These are phyloP conservation scores for Phlebiopsis flavidoalba DNA, from an alignment of 768 basidiomycete genomes.

Conservation along the genomic window DNA sequence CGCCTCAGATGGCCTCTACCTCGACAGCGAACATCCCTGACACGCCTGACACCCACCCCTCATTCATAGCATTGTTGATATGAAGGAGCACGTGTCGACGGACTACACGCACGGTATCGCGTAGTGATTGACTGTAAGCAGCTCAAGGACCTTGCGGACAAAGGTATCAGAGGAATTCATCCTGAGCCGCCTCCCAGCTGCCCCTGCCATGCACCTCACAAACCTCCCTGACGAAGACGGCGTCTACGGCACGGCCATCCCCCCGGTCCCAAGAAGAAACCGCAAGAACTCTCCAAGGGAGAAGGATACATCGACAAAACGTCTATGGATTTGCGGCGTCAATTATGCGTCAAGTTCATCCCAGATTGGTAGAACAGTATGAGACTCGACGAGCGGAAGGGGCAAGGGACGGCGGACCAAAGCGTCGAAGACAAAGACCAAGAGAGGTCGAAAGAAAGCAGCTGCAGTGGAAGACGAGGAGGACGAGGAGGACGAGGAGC, in stretches of 20 bases:
- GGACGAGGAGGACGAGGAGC: background rate
- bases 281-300: constrained; percentile 21
- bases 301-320: constrained; percentile 18
- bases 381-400: constrained; percentile 24
- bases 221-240: background rate
- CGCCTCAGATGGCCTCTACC: background rate
- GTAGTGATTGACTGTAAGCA: constrained; percentile 32
- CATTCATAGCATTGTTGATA: constrained; percentile 30
- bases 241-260: background rate
- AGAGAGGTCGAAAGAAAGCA: constrained; percentile 5
- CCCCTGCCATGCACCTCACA: background rate
- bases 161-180: constrained; percentile 26
- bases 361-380: constrained; percentile 31
- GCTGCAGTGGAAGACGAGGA: background rate
- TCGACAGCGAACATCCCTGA: background rate
- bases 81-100: constrained; percentile 34
- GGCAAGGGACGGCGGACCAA: background rate
- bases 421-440: background rate
- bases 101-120: constrained; percentile 40
- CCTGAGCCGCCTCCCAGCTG: constrained; percentile 10
- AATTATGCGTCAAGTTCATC: constrained; percentile 37
- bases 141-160: constrained; percentile 27
- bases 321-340: constrained; percentile 40
- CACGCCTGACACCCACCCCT: constrained; percentile 19
- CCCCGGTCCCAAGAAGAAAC: constrained; percentile 16